Percentiles rank a stretch among this genome's conserved stretches.
phyloP scores from a whole-genome alignment of 1,139 yeast genomes.

The Diutina ranongensis region DNA sequence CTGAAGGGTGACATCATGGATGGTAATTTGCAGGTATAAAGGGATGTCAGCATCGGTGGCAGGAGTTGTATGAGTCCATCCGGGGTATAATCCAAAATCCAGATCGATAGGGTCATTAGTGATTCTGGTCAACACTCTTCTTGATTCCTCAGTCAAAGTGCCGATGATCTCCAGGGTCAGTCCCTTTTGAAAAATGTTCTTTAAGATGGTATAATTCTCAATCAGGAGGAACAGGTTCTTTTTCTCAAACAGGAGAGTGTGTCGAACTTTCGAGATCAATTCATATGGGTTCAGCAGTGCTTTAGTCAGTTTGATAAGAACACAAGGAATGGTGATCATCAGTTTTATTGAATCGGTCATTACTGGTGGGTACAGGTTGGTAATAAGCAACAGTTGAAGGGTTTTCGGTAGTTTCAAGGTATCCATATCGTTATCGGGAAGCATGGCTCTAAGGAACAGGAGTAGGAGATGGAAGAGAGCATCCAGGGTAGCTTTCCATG shows the following conservation, averaged over 20 bases:
- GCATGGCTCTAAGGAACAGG: slow-evolving; percentile 71
- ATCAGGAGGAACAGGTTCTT: slow-evolving; percentile 60
- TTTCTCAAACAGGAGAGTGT: slow-evolving; percentile 57
- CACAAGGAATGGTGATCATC: slow-evolving; percentile 41
- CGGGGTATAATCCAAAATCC: slow-evolving; percentile 26
- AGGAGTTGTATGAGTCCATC: slow-evolving; percentile 28
- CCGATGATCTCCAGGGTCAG: slow-evolving; percentile 45
- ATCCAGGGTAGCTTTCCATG: slow-evolving; percentile 75
- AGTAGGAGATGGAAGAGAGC: slow-evolving; percentile 75
- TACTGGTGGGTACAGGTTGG: slow-evolving; percentile 54
- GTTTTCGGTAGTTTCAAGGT: slow-evolving; percentile 51
- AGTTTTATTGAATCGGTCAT: slow-evolving; percentile 26
- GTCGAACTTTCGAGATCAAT: slow-evolving; percentile 45
- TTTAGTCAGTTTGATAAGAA: slow-evolving; percentile 51
- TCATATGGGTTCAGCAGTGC: slow-evolving; percentile 41
- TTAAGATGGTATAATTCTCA: slow-evolving; percentile 69
- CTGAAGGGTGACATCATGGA: slow-evolving; percentile 60
- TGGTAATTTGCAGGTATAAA: slow-evolving; percentile 35
- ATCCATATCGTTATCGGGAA: slow-evolving; percentile 51
- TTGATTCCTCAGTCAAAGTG: slow-evolving; percentile 64
- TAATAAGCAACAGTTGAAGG: slow-evolving; percentile 48
- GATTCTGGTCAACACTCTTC: slow-evolving; percentile 52
- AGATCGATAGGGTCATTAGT: slow-evolving; percentile 33
- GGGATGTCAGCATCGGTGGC: slow-evolving; percentile 21
- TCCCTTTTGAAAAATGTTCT: slow-evolving; percentile 55